Evolutionary conservation across 2,329 filamentous ascomycete genomes (phyloP).

Genomic region (Arthrobotrys megalospora): DNA sequence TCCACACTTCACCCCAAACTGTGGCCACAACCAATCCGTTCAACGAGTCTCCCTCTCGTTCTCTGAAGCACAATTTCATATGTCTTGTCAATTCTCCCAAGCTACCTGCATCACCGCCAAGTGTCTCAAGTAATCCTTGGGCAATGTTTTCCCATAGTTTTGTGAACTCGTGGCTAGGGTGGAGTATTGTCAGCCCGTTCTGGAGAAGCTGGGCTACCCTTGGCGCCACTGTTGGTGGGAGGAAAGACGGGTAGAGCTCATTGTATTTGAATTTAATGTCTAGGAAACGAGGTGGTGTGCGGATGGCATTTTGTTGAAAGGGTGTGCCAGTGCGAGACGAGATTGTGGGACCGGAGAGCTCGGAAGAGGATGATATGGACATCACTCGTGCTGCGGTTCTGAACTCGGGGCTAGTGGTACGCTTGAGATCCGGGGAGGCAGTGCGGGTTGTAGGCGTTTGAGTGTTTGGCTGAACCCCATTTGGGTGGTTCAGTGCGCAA

Average conservation of each 20-base stretch:
- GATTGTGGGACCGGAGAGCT: conserved; percentile 52
- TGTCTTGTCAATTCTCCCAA: conserved; percentile 59
- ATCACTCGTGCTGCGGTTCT: conserved; percentile 37
- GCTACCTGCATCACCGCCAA: conserved; percentile 32
- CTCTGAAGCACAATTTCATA: conserved; percentile 59
- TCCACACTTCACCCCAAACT: conserved; percentile 57
- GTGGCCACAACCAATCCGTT: conserved; percentile 53
- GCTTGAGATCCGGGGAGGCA: conserved; percentile 45
- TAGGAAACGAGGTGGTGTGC: conserved; percentile 51
- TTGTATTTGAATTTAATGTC: conserved; percentile 59
- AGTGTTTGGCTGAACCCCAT: neutral
- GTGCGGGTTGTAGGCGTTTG: conserved; percentile 21
- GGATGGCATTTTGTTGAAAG: conserved; percentile 35
- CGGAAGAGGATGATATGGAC: conserved; percentile 50
- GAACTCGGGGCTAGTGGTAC: conserved; percentile 53
- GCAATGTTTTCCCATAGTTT: conserved; percentile 60
- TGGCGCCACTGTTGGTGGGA: conserved; percentile 27
- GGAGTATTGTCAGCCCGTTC: conserved; percentile 53
- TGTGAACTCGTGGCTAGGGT: conserved; percentile 46
- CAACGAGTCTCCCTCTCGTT: conserved; percentile 28
- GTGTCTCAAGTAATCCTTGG: conserved; percentile 49
- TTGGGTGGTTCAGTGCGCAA: conserved; percentile 17
- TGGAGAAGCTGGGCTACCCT: conserved; percentile 55
- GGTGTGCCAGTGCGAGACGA: conserved; percentile 55
- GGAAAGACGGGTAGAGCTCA: conserved; percentile 50